Evolutionary conservation across 345 rosid species (phyloP).

Genomic region (Citrus trifoliata): DNA sequence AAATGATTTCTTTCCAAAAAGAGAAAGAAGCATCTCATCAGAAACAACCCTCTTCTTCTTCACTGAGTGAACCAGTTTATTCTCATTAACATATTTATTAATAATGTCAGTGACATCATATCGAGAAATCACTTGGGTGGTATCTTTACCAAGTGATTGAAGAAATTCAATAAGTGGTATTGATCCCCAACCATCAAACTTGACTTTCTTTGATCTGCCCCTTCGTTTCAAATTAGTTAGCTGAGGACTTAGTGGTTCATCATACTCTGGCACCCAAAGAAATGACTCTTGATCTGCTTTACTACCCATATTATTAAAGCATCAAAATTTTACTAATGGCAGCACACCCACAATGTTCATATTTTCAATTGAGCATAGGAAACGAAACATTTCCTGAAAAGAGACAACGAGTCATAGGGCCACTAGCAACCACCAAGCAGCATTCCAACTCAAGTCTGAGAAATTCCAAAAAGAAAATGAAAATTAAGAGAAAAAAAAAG

Average conservation of each 20-base stretch:
- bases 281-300: conserved; percentile 8
- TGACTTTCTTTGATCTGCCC: conserved; percentile 37
- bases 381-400: neutral
- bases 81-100: conserved; percentile 39
- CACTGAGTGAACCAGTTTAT: conserved; percentile 34
- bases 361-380: neutral
- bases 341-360: neutral
- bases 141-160: conserved; percentile 45
- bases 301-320: neutral
- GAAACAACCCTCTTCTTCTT: conserved; percentile 65
- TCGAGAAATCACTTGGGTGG: conserved; percentile 37
- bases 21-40: conserved; percentile 43
- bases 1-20: conserved; percentile 60
- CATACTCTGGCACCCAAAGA: conserved; percentile 44
- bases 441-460: neutral
- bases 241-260: conserved; percentile 7
- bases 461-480: neutral
- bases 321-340: neutral
- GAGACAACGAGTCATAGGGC: neutral
- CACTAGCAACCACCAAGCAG: neutral
- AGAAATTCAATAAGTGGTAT: conserved; percentile 65
- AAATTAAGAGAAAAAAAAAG: too few species aligned
- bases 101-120: conserved; percentile 47
- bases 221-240: conserved; percentile 39
- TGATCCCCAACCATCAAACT: conserved; percentile 80